Evolutionary conservation across 768 basidiomycete genomes (phyloP).

Genomic region (Tephrocybe sp.): DNA sequence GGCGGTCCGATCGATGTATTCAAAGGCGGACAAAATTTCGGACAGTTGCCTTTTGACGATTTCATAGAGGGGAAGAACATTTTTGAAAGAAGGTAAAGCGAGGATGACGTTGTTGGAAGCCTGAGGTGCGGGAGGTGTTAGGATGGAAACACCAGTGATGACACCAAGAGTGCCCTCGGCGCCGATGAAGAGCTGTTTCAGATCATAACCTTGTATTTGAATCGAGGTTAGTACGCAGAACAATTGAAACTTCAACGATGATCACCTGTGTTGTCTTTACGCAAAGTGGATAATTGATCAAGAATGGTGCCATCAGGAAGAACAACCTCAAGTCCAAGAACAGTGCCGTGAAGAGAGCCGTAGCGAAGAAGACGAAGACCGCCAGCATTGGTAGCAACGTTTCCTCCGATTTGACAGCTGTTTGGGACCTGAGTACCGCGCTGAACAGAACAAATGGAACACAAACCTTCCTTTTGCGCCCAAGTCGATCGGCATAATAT

Average conservation of each 20-base stretch:
- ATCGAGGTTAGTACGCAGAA: conserved; percentile 1
- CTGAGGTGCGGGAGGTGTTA: conserved; percentile 80
- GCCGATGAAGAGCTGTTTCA: conserved; percentile 98
- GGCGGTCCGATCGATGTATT: conserved; percentile 88
- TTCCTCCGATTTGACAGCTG: conserved; percentile 97
- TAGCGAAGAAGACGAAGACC: conserved; percentile 94
- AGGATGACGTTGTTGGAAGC: conserved; percentile 92
- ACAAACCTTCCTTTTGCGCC: conserved; percentile 93
- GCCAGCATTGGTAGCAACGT: conserved; percentile 96
- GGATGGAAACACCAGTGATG: conserved; percentile 92
- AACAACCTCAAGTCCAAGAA: conserved; percentile 94
- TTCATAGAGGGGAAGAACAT: conserved; percentile 83
- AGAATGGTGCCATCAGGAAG: conserved; percentile 92
- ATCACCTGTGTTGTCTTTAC: conserved; percentile 96
- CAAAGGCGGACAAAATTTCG: conserved; percentile 96
- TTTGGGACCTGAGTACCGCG: conserved; percentile 2
- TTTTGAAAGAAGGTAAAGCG: conserved; percentile 83
- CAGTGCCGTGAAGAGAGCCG: conserved; percentile 92
- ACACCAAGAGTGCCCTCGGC: conserved; percentile 96
- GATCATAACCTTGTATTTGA: conserved; percentile 76
- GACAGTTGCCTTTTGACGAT: conserved; percentile 80
- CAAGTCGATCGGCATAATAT: conserved; percentile 96
- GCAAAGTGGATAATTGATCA: conserved; percentile 82
- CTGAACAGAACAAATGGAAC: neutral
- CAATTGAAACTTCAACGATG: neutral